Evolutionary conservation across 73 alveolate species (phyloP).

Genomic region (Paramecium pentaurelia): DNA sequence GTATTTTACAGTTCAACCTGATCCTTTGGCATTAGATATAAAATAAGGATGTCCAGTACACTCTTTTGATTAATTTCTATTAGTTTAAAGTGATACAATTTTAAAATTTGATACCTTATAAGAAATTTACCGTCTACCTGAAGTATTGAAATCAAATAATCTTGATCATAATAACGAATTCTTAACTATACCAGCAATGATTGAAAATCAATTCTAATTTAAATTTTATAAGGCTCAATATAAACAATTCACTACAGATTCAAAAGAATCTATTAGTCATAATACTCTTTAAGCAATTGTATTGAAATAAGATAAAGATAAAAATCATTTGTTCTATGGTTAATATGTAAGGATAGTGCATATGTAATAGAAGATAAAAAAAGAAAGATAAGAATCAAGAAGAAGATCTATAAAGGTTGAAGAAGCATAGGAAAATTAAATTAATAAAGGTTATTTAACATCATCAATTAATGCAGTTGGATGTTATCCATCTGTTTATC

Average conservation of each 20-base stretch:
- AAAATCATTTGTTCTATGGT: background rate
- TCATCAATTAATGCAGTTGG: conserved; percentile 29
- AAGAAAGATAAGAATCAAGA: background rate
- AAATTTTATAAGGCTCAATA: conserved; percentile 21
- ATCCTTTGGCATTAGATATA: conserved; percentile 39
- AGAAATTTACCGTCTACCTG: background rate
- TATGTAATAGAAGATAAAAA: background rate
- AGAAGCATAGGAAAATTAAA: background rate
- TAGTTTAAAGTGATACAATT: background rate
- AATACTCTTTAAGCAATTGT: background rate
- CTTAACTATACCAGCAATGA: background rate
- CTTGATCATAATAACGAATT: background rate
- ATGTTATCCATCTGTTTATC: background rate
- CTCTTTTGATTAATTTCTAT: background rate
- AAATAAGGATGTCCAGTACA: conserved; percentile 25
- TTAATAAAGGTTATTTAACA: conserved; percentile 4
- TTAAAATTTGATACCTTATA: background rate
- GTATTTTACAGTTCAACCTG: conserved; percentile 26
- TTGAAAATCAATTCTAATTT: background rate
- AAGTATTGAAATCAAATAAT: background rate
- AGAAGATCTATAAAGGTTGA: conserved; percentile 12
- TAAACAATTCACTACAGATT: background rate
- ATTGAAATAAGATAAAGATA: background rate
- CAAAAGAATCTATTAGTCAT: background rate
- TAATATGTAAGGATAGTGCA: background rate